Base-by-base conservation (phyloP, 495 filamentous ascomycete genomes). In the Aspergillus sclerotioniger region DNA sequence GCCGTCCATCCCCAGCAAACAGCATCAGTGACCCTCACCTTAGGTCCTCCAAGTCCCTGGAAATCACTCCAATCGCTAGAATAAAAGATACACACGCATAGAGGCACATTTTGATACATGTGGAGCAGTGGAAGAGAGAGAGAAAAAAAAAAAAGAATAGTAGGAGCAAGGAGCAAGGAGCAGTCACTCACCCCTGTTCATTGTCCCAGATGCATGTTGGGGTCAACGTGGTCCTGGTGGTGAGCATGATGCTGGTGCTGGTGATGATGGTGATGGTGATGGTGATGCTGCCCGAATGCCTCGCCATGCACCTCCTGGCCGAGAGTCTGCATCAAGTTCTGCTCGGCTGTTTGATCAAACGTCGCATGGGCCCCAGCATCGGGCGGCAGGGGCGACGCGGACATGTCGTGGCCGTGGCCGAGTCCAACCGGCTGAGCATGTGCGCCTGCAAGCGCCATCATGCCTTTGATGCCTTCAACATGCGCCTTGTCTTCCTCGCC, bases 401-500 rank as follows among this genome's bases (percentile, higher is more conserved):
- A 77, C 72, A 79, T 75, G 56, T 60, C 67, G 44, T 76, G 72
- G 0, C 74, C 69, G 19, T 68, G 63, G 21, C 62, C 60, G n/a
- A 66, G 51, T 10, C 59, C 47, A 15, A 74, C 72, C 15, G 65
- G 73, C 25, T 74, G 71, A 17, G 71, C 56, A 53, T 79, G 75
- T 21, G 75, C 76, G 28, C 78, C 76, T 3, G 80, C 81, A 37
- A 87, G 73, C 3, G 80, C 77, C 76, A 90, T 82, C 63, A 92
- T 86, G 12, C 86, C 85, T 63, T 90, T 82, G 31, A 90, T 78
- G 9, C 86, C 85, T 56, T 90, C 80, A n/a, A 90, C 76, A 56
- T 85, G 85, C 4, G 86, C 86, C 62, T 85, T 83, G 54, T 91
- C 87, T 58, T 90, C 89, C 50, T 87, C 85, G 35, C 80, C 78